These are phyloP conservation scores for Cryphonectria radicalis DNA, from an alignment of 2,329 filamentous ascomycete genomes.

Conservation along the genomic window DNA sequence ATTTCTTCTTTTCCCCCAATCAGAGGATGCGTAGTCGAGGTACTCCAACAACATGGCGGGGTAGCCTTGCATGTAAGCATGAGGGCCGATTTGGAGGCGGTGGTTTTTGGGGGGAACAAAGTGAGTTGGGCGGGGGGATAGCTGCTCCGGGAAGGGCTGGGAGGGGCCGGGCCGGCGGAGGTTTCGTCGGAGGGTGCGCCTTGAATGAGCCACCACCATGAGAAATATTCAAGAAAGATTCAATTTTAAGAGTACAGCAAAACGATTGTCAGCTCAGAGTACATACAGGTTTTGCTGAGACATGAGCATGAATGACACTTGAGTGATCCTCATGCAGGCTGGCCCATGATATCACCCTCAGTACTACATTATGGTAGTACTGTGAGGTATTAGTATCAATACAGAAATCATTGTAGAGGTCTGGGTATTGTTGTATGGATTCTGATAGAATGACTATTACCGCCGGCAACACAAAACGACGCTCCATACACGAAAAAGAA, in stretches of 20 bases:
- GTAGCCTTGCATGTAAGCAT: conserved; percentile 3
- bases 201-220: too few species aligned
- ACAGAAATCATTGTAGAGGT: neutral
- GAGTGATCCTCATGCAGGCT: neutral
- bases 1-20: neutral
- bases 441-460: neutral
- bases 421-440: neutral
- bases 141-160: too few species aligned
- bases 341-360: neutral
- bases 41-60: conserved; percentile 3
- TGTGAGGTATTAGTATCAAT: too few species aligned
- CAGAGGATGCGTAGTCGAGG: neutral
- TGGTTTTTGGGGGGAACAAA: neutral
- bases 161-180: too few species aligned
- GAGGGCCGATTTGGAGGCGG: neutral
- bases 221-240: too few species aligned
- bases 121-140: too few species aligned
- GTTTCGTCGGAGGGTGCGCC: too few species aligned
- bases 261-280: too few species aligned
- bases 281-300: too few species aligned
- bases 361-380: too few species aligned
- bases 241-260: too few species aligned
- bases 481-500: neutral
- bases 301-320: too few species aligned
- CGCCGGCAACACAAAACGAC: neutral